Conservation (phyloP, 176 grass and related monocot genomes). For the Musa schizocarpa region DNA sequence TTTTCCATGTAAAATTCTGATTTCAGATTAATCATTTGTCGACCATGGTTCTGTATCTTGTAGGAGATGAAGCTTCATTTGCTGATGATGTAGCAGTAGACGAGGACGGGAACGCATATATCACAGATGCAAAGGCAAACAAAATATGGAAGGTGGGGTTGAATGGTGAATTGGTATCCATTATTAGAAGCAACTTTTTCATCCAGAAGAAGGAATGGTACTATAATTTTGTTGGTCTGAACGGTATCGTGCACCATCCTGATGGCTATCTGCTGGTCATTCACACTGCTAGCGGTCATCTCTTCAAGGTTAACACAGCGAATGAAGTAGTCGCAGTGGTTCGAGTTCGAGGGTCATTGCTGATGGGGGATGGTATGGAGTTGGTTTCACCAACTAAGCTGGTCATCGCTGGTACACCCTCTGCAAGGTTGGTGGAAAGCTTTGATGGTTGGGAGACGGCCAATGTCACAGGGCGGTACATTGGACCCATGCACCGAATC, state of each 20-base stretch:
- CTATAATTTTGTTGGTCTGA: slow-evolving; percentile 58
- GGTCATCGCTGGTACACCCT: slow-evolving; percentile 46
- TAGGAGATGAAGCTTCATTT: slow-evolving; percentile 45
- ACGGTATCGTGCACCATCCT: slow-evolving; percentile 72
- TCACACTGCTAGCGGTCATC: slow-evolving; percentile 65
- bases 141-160: slow-evolving; percentile 88
- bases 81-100: slow-evolving; percentile 76
- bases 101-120: slow-evolving; percentile 70
- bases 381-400: slow-evolving; percentile 57
- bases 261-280: slow-evolving; percentile 79
- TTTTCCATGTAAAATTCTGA: not conserved
- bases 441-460: slow-evolving; percentile 74
- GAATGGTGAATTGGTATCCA: slow-evolving; percentile 42
- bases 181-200: slow-evolving; percentile 58
- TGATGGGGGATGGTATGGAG: slow-evolving; percentile 64
- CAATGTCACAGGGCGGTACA: slow-evolving; percentile 36
- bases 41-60: slow-evolving; percentile 5
- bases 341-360: slow-evolving; percentile 45
- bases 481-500: slow-evolving; percentile 57
- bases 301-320: slow-evolving; percentile 54
- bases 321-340: slow-evolving; percentile 42
- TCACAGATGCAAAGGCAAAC: slow-evolving; percentile 49
- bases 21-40: not conserved
- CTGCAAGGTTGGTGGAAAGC: slow-evolving; percentile 65
- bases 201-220: slow-evolving; percentile 30